phyloP scores from a whole-genome alignment of 306 rosid genomes.

The Dryas drummondii region DNA sequence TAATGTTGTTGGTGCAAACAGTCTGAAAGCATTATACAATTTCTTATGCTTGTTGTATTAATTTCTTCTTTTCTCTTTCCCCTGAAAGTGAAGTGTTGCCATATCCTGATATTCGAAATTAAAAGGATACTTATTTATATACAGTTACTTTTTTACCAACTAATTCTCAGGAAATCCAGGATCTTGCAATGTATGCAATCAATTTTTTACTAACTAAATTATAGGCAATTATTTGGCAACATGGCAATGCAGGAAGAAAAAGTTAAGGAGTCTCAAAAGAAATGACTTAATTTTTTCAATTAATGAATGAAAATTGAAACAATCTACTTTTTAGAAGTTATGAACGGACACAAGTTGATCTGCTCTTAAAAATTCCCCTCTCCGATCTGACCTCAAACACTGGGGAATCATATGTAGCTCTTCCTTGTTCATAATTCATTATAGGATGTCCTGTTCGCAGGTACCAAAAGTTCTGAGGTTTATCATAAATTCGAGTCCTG shows the following conservation, averaged over 20 bases:
- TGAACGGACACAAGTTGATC: conserved; percentile 55
- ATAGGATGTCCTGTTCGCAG: conserved; percentile 39
- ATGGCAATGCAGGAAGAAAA: neutral
- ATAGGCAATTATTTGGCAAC: neutral
- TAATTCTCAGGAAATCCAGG: neutral
- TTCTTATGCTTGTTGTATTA: neutral
- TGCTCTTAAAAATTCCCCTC: conserved; percentile 38
- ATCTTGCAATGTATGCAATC: neutral
- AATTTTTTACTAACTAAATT: neutral
- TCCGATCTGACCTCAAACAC: conserved; percentile 62
- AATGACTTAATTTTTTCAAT: neutral
- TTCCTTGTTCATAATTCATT: conserved; percentile 33
- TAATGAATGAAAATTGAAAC: neutral
- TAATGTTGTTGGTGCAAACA: neutral
- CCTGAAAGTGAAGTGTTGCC: neutral
- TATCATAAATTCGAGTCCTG: conserved; percentile 37
- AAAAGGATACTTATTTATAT: neutral
- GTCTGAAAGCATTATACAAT: neutral
- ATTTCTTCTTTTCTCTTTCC: neutral
- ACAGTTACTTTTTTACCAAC: neutral
- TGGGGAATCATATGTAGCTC: conserved; percentile 44
- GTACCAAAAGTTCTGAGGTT: conserved; percentile 42
- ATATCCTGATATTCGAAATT: neutral
- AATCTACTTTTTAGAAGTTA: conserved; percentile 18
- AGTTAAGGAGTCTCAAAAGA: neutral